Conservation (phyloP, 2,329 filamentous ascomycete species). For the Alternaria sp. region DNA sequence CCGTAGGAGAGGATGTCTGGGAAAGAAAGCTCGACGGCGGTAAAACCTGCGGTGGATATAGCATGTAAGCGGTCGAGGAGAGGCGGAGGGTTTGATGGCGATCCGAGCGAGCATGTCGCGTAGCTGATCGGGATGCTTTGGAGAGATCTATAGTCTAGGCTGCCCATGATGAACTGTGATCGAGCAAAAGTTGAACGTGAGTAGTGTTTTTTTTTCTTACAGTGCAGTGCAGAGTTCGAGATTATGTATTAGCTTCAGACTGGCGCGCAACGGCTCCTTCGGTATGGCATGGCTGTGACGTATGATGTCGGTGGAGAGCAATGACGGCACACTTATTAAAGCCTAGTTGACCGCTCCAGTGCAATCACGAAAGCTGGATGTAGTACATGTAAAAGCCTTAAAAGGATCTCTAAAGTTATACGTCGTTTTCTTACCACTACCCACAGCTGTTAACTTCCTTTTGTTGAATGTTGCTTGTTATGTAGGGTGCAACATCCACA, state of each 20-base stretch:
- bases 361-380: no score
- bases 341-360: not conserved
- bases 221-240: not conserved
- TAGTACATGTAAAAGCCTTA: no score
- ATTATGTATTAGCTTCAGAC: not conserved
- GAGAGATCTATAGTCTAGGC: constrained; percentile 46
- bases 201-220: not conserved
- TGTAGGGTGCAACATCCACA: no score
- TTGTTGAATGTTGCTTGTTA: no score
- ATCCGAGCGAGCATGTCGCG: constrained; percentile 66
- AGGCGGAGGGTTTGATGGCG: constrained; percentile 52
- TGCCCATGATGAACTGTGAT: constrained; percentile 37
- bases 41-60: constrained; percentile 71
- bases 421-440: no score
- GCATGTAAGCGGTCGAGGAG: constrained; percentile 69
- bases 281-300: constrained; percentile 37
- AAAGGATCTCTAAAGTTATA: no score
- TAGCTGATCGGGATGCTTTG: constrained; percentile 61
- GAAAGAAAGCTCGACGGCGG: constrained; percentile 77
- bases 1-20: constrained; percentile 75
- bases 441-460: no score
- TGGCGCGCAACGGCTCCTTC: constrained; percentile 12
- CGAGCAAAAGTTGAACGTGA: not conserved
- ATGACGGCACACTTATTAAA: constrained; percentile 14
- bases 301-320: constrained; percentile 25